Conservation (phyloP, 768 basidiomycete species). For the Hypholoma fasciculare region DNA sequence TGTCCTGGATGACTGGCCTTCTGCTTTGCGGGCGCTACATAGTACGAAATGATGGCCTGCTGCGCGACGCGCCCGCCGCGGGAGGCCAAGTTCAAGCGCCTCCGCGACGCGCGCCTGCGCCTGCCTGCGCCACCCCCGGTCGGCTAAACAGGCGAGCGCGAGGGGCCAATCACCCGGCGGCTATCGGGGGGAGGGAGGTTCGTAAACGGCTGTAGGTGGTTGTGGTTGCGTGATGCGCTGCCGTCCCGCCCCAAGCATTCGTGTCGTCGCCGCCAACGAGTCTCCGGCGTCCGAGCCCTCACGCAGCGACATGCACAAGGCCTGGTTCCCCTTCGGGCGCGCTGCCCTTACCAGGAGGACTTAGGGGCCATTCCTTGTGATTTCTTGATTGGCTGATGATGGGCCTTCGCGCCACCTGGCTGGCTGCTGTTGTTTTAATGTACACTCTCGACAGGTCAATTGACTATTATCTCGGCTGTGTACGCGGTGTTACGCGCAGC, state of each 20-base stretch:
- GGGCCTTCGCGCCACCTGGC: constrained; percentile 5
- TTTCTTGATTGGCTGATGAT: background rate
- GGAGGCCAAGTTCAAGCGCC: background rate
- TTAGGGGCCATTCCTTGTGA: background rate
- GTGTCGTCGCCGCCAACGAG: no score
- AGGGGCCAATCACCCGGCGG: constrained; percentile 1
- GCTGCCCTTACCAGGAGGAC: background rate
- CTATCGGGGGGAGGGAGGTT: background rate
- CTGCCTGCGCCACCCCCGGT: background rate
- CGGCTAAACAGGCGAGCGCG: constrained; percentile 1
- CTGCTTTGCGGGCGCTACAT: background rate
- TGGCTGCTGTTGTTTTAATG: no score
- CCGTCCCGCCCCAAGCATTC: no score
- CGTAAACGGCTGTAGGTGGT: background rate
- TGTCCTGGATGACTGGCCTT: background rate
- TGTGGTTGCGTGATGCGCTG: no score
- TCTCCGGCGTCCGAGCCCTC: no score
- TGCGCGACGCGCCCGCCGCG: background rate
- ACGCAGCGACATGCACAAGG: no score
- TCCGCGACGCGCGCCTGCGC: background rate
- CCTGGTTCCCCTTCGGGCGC: no score
- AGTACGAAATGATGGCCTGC: background rate
- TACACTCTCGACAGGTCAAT: no score
- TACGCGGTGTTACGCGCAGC: no score
- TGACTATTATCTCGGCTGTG: no score